Base-by-base conservation (phyloP, 139 green algal species). In the Micromonas commoda region DNA sequence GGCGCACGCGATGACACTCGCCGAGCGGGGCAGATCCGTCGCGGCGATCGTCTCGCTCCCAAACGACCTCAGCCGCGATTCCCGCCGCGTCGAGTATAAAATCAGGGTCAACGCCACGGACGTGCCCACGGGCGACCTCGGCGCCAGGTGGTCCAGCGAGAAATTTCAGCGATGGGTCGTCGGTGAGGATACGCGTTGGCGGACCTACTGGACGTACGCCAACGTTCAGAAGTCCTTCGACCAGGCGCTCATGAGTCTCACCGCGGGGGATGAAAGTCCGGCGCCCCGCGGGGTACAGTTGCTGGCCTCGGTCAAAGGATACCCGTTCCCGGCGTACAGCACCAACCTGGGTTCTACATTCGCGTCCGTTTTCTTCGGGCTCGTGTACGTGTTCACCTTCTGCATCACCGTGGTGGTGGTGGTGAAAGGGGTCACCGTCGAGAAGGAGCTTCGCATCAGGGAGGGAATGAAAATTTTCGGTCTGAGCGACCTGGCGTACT, bases 391-490 rank as follows among this genome's bases (percentile, higher is more conserved):
- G 19, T 61, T 83, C 63, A 64, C 78, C 13, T 83, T 83, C 37
- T 38, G 75, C 6, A 67, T 67, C 0, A 63, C 64, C 6, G 71
- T 57, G 21, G 34, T 70, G 28, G 9, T 45, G 9, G 68, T 68
- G 19, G 67, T 79, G 35, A 78, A 71, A 3, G 32, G 61, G 1
- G 32, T 83, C 28, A 71, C 79, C n/a, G 45, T 70, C 13, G 78
- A 83, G 60, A 83, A 83, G 26, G 78, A 83, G 71, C 57, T 76
- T 32, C 35, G 71, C 20, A 32, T 80, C 21, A 32, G 78, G 20
- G 78, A 83, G 51, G 78, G 78, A 4, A 83, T 83, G 78, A 74
- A 69, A 37, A 71, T 83, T 21, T 63, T 83, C 54, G 78, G 78
- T 28, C 28, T 83, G 35, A 68, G 35, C 2, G 51, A 79, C 28